A percentile compares a stretch with the other conserved stretches of the same genome.
Conservation (phyloP, 2,329 filamentous ascomycete genomes). For the Tolypocladium album region DNA sequence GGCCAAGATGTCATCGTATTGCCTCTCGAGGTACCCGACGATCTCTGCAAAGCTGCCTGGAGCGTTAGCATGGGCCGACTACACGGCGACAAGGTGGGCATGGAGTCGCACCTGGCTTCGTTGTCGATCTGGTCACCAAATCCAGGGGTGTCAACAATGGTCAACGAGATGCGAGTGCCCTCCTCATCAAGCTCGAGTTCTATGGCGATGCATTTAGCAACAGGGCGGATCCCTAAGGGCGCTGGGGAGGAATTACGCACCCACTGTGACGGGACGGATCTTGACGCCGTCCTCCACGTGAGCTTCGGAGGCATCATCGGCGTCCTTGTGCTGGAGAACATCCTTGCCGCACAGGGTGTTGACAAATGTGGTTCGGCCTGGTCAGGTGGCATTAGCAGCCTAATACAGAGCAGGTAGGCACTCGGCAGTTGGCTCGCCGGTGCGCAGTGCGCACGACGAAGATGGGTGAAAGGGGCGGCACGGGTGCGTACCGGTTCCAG, state of each 20-base stretch:
- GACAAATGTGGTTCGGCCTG: conserved; percentile 96
- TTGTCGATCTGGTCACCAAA: conserved; percentile 99
- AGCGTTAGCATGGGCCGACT: not conserved
- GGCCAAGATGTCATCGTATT: conserved; percentile 98
- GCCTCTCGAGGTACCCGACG: conserved; percentile 93
- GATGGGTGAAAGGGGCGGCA: not conserved
- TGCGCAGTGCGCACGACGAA: not conserved
- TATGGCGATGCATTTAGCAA: conserved; percentile 20
- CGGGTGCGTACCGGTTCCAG: conserved; percentile 71
- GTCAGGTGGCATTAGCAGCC: not conserved
- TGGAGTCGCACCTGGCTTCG: conserved; percentile 67
- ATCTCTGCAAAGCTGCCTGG: conserved; percentile 83
- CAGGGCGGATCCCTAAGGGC: not conserved
- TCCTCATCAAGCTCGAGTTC: conserved; percentile 96
- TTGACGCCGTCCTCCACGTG: conserved; percentile 94
- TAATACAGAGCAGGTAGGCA: not conserved
- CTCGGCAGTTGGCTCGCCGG: not conserved
- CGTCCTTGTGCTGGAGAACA: conserved; percentile 84
- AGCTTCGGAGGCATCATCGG: conserved; percentile 78
- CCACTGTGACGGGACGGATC: conserved; percentile 97
- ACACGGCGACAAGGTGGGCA: not conserved
- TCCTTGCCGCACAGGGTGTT: conserved; percentile 97
- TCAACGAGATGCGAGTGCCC: conserved; percentile 94
- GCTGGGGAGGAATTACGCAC: conserved; percentile 34
- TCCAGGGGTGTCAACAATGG: conserved; percentile 95